phyloP scores from a whole-genome alignment of 2,329 filamentous ascomycete species.

The Nothophoma quercina region DNA sequence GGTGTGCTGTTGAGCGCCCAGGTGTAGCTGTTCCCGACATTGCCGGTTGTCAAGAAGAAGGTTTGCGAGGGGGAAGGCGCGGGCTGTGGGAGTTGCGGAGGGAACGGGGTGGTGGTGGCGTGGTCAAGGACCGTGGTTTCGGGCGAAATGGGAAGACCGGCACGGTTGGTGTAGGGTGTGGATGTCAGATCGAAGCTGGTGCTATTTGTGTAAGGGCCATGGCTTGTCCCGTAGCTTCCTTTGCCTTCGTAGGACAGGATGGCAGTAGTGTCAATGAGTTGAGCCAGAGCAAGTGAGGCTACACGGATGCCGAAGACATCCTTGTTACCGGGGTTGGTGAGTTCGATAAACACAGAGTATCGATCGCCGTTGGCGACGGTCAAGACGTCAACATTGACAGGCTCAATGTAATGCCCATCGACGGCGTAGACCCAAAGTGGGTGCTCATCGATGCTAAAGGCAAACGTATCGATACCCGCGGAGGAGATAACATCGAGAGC shows the following conservation, averaged over 20 bases:
- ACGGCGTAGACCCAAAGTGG: constrained; percentile 63
- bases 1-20: constrained; percentile 62
- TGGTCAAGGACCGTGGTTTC: constrained; percentile 53
- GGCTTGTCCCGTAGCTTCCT: constrained; percentile 2
- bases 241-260: constrained; percentile 53
- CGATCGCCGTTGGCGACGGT: constrained; percentile 61
- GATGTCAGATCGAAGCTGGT: constrained; percentile 13
- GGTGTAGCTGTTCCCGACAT: constrained; percentile 54
- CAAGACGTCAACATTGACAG: constrained; percentile 59
- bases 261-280: constrained; percentile 64
- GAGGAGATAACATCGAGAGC: constrained; percentile 65
- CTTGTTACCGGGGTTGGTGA: constrained; percentile 55
- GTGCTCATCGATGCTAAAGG: constrained; percentile 62
- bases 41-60: constrained; percentile 48
- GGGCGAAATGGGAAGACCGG: constrained; percentile 54
- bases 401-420: constrained; percentile 63
- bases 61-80: constrained; percentile 56
- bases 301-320: constrained; percentile 61
- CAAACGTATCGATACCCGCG: constrained; percentile 56
- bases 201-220: constrained; percentile 14
- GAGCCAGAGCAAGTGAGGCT: constrained; percentile 58
- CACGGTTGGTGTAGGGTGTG: constrained; percentile 58
- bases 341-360: constrained; percentile 60
- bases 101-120: constrained; percentile 56
- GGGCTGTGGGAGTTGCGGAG: constrained; percentile 51